Evolutionary conservation across 345 rosid genomes (phyloP).

Genomic region (sweet orange (Citrus sinensis)): DNA sequence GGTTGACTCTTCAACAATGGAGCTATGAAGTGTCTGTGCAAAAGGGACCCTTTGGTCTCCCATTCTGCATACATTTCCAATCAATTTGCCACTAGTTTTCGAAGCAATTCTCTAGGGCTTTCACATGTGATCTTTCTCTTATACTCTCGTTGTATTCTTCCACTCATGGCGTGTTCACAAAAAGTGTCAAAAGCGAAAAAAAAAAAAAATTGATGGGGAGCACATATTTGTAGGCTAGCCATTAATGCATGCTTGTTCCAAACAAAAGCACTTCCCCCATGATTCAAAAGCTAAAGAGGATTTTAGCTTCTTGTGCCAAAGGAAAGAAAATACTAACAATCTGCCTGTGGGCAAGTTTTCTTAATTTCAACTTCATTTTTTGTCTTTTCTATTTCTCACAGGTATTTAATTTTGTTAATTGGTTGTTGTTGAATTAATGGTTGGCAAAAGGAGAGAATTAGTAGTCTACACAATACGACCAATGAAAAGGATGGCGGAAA

Average conservation of each 20-base stretch:
- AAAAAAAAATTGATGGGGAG: slow-evolving; percentile 9
- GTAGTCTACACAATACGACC: neutral
- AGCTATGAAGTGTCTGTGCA: slow-evolving; percentile 27
- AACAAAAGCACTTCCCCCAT: slow-evolving; percentile 16
- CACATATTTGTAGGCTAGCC: slow-evolving; percentile 13
- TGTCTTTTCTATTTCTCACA: neutral
- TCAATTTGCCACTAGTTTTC: slow-evolving; percentile 30
- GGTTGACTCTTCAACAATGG: slow-evolving; percentile 62
- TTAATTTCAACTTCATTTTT: neutral
- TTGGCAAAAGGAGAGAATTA: neutral
- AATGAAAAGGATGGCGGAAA: neutral
- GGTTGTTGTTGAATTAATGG: neutral
- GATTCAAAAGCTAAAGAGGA: slow-evolving; percentile 8
- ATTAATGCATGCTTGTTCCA: slow-evolving; percentile 8
- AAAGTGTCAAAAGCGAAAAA: slow-evolving; percentile 16
- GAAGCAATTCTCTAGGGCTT: slow-evolving; percentile 30
- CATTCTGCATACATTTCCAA: slow-evolving; percentile 36
- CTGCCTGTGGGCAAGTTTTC: neutral
- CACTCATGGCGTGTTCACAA: slow-evolving; percentile 23
- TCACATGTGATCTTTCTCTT: slow-evolving; percentile 25
- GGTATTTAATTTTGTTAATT: neutral
- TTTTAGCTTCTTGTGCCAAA: slow-evolving; percentile 4
- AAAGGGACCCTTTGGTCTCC: slow-evolving; percentile 67
- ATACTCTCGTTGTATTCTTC: neutral
- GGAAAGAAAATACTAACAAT: neutral